These are phyloP conservation scores for Coniferiporia sulphurascens DNA, from an alignment of 1,284 basidiomycete genomes.

Conservation along the genomic window DNA sequence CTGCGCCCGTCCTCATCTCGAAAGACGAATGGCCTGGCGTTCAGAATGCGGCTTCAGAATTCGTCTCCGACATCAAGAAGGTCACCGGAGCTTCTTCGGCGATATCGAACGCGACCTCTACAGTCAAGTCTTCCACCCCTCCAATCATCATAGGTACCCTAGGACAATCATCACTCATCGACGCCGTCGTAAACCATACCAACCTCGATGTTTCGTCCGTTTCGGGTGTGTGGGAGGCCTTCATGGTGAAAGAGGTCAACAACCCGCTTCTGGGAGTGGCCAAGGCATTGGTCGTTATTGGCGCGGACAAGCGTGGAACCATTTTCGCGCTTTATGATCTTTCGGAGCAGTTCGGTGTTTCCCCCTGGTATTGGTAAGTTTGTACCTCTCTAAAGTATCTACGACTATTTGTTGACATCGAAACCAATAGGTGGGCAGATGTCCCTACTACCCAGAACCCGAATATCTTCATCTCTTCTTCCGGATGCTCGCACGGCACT, in stretches of 20 bases:
- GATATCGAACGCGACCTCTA: constrained; percentile 42
- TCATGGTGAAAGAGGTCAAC: constrained; percentile 45
- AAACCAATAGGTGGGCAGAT: constrained; percentile 57
- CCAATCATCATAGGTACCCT: constrained; percentile 64
- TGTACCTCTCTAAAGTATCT: neutral
- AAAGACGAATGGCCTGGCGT: constrained; percentile 61
- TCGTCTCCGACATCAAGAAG: constrained; percentile 54
- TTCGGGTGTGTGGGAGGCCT: constrained; percentile 62
- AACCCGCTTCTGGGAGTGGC: constrained; percentile 54
- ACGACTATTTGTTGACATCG: neutral
- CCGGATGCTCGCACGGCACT: constrained; percentile 57
- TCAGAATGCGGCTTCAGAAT: constrained; percentile 56
- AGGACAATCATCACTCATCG: constrained; percentile 56
- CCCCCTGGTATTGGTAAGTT: constrained; percentile 59
- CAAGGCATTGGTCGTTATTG: constrained; percentile 61
- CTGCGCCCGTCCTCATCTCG: constrained; percentile 47
- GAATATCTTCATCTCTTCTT: constrained; percentile 43
- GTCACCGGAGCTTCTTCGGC: constrained; percentile 51
- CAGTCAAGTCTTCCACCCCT: constrained; percentile 25
- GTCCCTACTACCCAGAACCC: constrained; percentile 51
- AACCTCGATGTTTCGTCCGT: constrained; percentile 51
- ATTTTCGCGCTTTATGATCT: constrained; percentile 68
- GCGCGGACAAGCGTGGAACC: constrained; percentile 61
- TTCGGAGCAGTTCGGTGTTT: constrained; percentile 69
- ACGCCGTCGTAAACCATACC: constrained; percentile 47